Evolutionary conservation across 2,329 filamentous ascomycete genomes (phyloP), one percentile per base, ranked within the genome.

Genomic region (Alternaria consortialis): DNA sequence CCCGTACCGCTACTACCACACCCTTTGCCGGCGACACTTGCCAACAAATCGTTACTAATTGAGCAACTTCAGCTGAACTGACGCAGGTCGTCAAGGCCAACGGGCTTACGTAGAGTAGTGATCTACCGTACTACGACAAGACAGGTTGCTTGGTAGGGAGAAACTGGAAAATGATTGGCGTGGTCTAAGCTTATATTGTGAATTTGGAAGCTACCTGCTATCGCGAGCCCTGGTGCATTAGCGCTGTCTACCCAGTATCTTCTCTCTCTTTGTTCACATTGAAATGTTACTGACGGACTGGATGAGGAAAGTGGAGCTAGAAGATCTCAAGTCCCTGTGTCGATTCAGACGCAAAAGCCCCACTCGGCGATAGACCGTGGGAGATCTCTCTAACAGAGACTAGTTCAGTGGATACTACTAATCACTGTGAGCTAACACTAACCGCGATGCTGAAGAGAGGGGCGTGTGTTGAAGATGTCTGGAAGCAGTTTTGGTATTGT

Each of bases 301-400:
- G 20, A 27, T 2, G 20, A 36, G 46, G 5, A 13, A 34, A 50
- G 15, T 50, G 46, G 46, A 7, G 34, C 32, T 50, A 20, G 32
- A 50, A 36, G 46, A 37, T 50, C 31, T 15, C 46, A 25, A 50
- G 27, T 7, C 20, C 46, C 25, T 50, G 20, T 50, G 13, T n/a
- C 32, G 46, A 50, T 50, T 50, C 20, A 50, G 46, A 32, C 46
- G 46, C 46, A 50, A 3, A 50, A 50, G 46, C 46, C 20, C 32
- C 46, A 36, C 46, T 48, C 17, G 8, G 31, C 31, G 17, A 48
- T 36, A 20, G 8, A 50, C 36, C 5, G 9, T 25, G 32, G 20
- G 3, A 50, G 32, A 50, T 50, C 46, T 50, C 20, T 50, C 31
- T n/a, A 36, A 23, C 15, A 50, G 15, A 25, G 46, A 25, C 46